Percentiles rank a stretch among this genome's conserved stretches.
Conservation (phyloP, 768 basidiomycete species). For the Leccinum longicurvipes region DNA sequence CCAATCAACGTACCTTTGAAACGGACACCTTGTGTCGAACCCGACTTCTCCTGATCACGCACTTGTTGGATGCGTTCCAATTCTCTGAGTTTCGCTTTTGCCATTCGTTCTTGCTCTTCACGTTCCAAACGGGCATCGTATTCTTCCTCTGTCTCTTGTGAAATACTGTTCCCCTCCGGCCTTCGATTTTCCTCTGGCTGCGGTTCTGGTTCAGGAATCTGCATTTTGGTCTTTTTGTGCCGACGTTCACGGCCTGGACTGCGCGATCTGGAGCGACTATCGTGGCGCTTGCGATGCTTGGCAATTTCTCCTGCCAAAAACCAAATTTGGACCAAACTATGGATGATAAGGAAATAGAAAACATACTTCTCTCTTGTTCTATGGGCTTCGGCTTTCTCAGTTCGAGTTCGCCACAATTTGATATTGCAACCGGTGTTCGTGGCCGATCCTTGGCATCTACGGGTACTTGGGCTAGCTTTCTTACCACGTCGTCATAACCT, state of each 20-base stretch:
- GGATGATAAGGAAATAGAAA: not conserved
- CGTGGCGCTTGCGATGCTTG: slow-evolving; percentile 21
- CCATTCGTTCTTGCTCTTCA: slow-evolving; percentile 60
- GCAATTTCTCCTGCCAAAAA: slow-evolving; percentile 6
- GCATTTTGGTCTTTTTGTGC: slow-evolving; percentile 28
- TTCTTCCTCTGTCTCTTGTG: slow-evolving; percentile 65
- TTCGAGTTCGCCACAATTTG: slow-evolving; percentile 84
- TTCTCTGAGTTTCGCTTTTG: slow-evolving; percentile 43
- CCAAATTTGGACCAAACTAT: not conserved
- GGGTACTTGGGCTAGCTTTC: slow-evolving; percentile 57
- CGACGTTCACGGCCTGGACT: slow-evolving; percentile 28
- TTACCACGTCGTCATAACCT: slow-evolving; percentile 58
- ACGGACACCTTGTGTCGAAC: slow-evolving; percentile 45
- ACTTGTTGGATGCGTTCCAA: slow-evolving; percentile 46
- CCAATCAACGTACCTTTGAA: slow-evolving; percentile 52
- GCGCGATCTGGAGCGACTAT: slow-evolving; percentile 24
- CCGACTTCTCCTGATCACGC: slow-evolving; percentile 27
- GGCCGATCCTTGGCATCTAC: slow-evolving; percentile 79
- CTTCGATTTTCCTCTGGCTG: slow-evolving; percentile 8
- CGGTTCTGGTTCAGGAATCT: slow-evolving; percentile 1
- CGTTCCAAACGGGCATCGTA: slow-evolving; percentile 67
- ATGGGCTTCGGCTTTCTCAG: slow-evolving; percentile 38
- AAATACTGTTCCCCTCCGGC: slow-evolving; percentile 5
- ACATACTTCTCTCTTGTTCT: slow-evolving; percentile 16
- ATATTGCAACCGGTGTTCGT: slow-evolving; percentile 58